Evolutionary conservation across 2,329 filamentous ascomycete genomes (phyloP), one percentile per base, ranked within the genome.

Genomic region (Hymenoscyphus linearis): DNA sequence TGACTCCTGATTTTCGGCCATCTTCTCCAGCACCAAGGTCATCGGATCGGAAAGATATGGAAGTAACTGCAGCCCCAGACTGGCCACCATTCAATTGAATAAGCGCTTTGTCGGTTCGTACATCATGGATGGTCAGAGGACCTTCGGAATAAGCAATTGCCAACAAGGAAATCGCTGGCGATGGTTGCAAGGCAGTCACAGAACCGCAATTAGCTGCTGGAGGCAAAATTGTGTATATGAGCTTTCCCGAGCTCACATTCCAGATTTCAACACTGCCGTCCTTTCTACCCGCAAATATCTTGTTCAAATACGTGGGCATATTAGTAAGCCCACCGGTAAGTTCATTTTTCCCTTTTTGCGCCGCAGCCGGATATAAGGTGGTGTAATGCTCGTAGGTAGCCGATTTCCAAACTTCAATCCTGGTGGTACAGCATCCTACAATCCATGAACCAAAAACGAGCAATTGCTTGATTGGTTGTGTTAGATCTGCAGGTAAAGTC

Each of bases 281-380:
- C 65, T 84, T 84, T 69, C 91, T 87, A 10, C 91, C 96, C 2
- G 91, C 89, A 66, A 98, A 91, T 52, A 99, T 84, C 76, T 99
- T 99, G 80, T 99, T 99, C 63, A 99, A 76, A 74, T 92, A 96
- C 0, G 95, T 98, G 1, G 93, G 93, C 88, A 98, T 91, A 70
- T 85, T 96, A 72, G 86, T 89, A 67, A 96, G 82, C 56, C 88
- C 86, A 26, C 90, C 90, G 0, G 89, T 91, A 61, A 97, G 85
- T 66, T 87, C 79, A 67, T 86, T 87, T 60, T 84, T 83, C 22
- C 82, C 82, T 35, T 84, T 79, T 64, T 77, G 78, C 1, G 80
- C 77, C 0, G 82, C 78, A 4, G 83, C 84, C 18, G 83, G 77
- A 27, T 78, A 76, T 55, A 98, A 80, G 0, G 91, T 93, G 0